phyloP scores from a whole-genome alignment of 1,284 basidiomycete genomes.

The Hymenochaete sp. region DNA sequence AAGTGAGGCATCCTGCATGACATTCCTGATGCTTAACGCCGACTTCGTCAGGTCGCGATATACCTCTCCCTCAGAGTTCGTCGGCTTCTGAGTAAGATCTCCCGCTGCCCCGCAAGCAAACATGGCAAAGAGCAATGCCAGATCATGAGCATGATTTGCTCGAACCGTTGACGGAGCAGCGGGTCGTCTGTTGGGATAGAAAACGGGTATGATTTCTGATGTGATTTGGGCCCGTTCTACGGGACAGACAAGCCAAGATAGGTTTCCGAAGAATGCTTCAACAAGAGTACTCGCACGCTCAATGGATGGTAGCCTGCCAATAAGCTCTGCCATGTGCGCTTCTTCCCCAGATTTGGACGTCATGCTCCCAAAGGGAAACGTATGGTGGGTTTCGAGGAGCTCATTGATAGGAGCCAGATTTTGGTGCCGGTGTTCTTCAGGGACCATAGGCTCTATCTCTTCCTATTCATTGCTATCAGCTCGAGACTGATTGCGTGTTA shows the following conservation, averaged over 20 bases:
- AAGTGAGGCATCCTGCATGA: slow-evolving; percentile 20
- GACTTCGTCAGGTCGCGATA: slow-evolving; percentile 22
- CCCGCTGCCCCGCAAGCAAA: slow-evolving; percentile 20
- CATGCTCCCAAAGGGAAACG: slow-evolving; percentile 10
- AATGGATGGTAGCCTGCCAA: slow-evolving; percentile 14
- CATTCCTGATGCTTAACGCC: slow-evolving; percentile 20
- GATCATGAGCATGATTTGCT: slow-evolving; percentile 8
- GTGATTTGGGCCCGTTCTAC: slow-evolving; percentile 12
- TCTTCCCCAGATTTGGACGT: too few species aligned
- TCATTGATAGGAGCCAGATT: background rate
- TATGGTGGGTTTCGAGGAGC: slow-evolving; percentile 3
- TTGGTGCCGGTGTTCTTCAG: too few species aligned
- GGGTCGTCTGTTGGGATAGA: background rate
- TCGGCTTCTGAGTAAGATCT: slow-evolving; percentile 21
- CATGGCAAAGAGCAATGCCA: slow-evolving; percentile 20
- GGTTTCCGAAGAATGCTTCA: slow-evolving; percentile 20
- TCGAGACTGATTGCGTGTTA: background rate
- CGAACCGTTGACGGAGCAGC: background rate
- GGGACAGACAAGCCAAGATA: slow-evolving; percentile 21
- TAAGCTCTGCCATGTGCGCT: background rate
- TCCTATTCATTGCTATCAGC: background rate
- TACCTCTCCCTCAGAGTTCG: slow-evolving; percentile 21
- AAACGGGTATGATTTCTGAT: slow-evolving; percentile 6
- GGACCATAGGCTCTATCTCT: background rate
- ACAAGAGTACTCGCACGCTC: slow-evolving; percentile 19